Conservation (phyloP, 2,329 filamentous ascomycete genomes). For the Talaromyces verruculosus region DNA sequence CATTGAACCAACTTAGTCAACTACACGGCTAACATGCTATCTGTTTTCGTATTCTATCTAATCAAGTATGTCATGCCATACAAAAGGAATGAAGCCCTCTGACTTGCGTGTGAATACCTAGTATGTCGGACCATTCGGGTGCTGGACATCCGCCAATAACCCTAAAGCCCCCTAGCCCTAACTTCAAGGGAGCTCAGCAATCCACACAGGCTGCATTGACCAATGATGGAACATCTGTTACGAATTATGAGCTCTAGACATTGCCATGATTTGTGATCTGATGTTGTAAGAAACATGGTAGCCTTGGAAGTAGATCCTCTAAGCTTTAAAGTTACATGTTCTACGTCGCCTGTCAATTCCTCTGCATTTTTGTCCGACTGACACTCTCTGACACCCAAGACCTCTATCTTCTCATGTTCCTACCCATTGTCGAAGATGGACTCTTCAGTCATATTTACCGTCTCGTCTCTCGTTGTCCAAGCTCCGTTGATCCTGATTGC, state of each 20-base stretch:
- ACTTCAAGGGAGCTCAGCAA: background rate
- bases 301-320: background rate
- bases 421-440: background rate
- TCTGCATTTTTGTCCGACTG: background rate
- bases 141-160: background rate
- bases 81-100: background rate
- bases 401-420: background rate
- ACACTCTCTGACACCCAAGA: background rate
- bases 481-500: background rate
- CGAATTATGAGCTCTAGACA: background rate
- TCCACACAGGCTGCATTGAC: background rate
- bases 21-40: background rate
- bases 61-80: background rate
- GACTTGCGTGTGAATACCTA: background rate
- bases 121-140: slow-evolving; percentile 2
- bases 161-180: slow-evolving; percentile 1
- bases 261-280: background rate
- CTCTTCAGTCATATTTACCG: background rate
- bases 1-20: background rate
- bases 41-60: background rate
- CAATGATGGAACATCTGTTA: background rate
- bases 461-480: background rate
- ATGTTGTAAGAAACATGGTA: background rate
- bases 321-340: background rate
- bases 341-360: background rate